Base-by-base conservation (phyloP, 768 basidiomycete genomes). In the Artomyces pyxidatus region DNA sequence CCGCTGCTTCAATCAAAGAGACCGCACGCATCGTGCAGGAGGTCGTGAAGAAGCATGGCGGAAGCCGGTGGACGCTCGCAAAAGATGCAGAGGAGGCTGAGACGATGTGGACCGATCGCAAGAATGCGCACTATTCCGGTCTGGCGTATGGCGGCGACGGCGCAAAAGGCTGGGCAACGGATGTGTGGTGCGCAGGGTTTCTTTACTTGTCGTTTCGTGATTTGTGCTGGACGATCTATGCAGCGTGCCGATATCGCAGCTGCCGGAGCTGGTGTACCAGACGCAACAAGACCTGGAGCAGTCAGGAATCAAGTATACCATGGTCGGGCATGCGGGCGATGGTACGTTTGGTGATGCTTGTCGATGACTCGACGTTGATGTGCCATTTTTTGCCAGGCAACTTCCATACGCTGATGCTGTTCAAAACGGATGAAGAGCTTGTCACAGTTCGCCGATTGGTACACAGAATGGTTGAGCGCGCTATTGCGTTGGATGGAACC, bases 291-390 rank as follows among this genome's bases (percentile, higher is more conserved):
- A 93, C 56, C 65, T 93, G 1, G 66, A 65, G 1, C 63, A 65
- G 23, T 59, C 72, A 2, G 81, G 81, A 0, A 61, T 94, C 11
- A 61, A 74, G 0, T 81, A 80, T 11, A 75, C 76, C 0, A 78
- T 87, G n/a, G 73, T 87, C 6, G 87, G 85, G 0, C 88, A 88
- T 51, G 85, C 83, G 0, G 87, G 85, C 3, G 86, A 88, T 58
- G 85, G 83, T 58, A 66, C 70, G 55, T 71, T 70, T 53, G 72
- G 67, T 54, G 63, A 21, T 23, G 22, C 10, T 25, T 35, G 9
- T 42, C 19, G 45, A 9, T 29, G 9, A 11, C n/a, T n/a, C n/a
- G 28, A 1, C 23, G 12, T 21, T 32, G 35, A 30, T 28, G 16
- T 10, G n/a, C 11, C 6, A 4, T 3, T 29, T 22, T 17, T 8